phyloP scores from a whole-genome alignment of 805 yeast genomes.

The Hanseniaspora guilliermondii region DNA sequence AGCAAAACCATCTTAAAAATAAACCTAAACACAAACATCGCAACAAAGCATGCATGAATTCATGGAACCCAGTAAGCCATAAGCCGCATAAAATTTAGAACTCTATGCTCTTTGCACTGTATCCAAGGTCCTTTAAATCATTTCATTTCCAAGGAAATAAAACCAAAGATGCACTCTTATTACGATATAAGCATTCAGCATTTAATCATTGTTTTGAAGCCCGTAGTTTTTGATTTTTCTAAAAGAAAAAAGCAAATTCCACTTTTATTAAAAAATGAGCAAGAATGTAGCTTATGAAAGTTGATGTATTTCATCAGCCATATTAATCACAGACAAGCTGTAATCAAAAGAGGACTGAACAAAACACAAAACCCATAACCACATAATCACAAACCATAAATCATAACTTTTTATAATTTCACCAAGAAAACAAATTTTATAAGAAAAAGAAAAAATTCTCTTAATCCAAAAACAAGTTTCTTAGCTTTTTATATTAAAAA shows the following conservation, averaged over 20 bases:
- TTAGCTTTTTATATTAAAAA: constrained; percentile 9
- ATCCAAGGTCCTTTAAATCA: not conserved
- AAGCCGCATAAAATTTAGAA: not conserved
- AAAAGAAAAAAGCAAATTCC: not conserved
- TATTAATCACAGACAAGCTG: constrained; percentile 3
- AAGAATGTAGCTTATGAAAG: not conserved
- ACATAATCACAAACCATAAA: constrained; percentile 12
- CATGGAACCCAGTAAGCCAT: not conserved
- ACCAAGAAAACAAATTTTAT: not conserved
- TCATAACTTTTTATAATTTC: constrained; percentile 13
- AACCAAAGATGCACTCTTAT: not conserved
- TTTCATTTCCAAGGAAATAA: not conserved
- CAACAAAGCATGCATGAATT: not conserved
- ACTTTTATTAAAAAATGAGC: constrained; percentile 7
- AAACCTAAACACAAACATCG: not conserved
- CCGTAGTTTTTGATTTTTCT: not conserved
- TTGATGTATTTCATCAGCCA: not conserved
- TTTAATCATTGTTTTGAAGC: constrained; percentile 10
- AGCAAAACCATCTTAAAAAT: not conserved
- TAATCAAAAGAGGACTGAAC: not conserved
- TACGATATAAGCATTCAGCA: constrained; percentile 1
- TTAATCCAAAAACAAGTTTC: not conserved
- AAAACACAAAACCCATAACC: not conserved
- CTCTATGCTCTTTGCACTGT: constrained; percentile 1
- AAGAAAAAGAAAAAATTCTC: not conserved